phyloP scores from a whole-genome alignment of 495 filamentous ascomycete genomes.

The Penicillium maclennaniae region DNA sequence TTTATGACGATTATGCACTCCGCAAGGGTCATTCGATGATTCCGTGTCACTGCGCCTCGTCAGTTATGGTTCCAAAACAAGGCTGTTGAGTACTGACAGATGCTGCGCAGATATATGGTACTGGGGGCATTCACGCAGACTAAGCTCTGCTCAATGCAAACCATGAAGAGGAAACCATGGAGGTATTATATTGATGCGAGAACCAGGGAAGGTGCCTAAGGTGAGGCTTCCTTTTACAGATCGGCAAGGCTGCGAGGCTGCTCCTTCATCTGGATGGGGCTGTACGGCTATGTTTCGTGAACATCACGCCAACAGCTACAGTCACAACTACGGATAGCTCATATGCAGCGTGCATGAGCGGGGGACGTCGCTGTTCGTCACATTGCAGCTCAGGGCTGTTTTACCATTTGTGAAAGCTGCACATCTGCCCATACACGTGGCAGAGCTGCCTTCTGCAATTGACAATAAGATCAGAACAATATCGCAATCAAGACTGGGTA shows the following conservation, averaged over 20 bases:
- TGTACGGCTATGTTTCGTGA: too few species aligned
- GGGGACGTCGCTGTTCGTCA: too few species aligned
- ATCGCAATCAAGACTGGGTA: neutral
- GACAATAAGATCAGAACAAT: neutral
- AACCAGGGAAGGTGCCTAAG: slow-evolving; percentile 7
- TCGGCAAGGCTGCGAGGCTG: neutral
- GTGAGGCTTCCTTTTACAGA: slow-evolving; percentile 5
- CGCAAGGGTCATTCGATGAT: neutral
- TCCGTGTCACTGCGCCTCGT: slow-evolving; percentile 5
- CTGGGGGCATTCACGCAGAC: too few species aligned
- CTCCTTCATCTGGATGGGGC: too few species aligned
- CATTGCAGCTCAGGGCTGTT: too few species aligned
- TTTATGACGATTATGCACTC: slow-evolving; percentile 13
- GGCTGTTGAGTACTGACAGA: neutral
- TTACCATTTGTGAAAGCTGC: too few species aligned
- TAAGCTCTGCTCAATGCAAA: neutral
- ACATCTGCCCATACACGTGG: neutral
- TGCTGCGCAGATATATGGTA: too few species aligned
- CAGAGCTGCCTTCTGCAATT: neutral
- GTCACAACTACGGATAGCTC: too few species aligned
- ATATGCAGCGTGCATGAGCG: too few species aligned
- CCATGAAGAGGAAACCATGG: neutral
- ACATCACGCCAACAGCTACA: too few species aligned
- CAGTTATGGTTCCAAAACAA: slow-evolving; percentile 7
- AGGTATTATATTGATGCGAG: neutral